Percentiles rank a stretch among this genome's conserved stretches.
phyloP scores from a whole-genome alignment of 2,329 filamentous ascomycete genomes.

The Stylonectria norvegica region DNA sequence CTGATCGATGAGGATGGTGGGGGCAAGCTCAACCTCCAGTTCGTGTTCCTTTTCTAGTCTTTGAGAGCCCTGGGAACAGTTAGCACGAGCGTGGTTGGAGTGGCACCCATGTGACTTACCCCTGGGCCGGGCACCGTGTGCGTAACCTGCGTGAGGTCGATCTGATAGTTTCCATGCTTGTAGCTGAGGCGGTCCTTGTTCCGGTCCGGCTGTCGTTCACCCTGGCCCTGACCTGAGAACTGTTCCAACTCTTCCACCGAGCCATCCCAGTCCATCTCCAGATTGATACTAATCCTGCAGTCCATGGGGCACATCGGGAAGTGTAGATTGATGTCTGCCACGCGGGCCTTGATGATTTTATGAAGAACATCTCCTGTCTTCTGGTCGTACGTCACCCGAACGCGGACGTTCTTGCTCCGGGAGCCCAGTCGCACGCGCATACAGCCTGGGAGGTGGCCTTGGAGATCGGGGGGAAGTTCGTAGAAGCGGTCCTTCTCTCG shows the following conservation, averaged over 20 bases:
- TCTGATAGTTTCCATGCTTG: conserved; percentile 78
- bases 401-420: conserved; percentile 44
- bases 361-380: conserved; percentile 66
- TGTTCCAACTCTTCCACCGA: conserved; percentile 55
- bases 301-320: conserved; percentile 77
- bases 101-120: conserved; percentile 29
- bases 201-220: conserved; percentile 54
- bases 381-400: conserved; percentile 72
- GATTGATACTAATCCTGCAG: conserved; percentile 88
- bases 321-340: conserved; percentile 83
- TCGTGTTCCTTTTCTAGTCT: conserved; percentile 67
- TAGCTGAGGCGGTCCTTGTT: conserved; percentile 92
- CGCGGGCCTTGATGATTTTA: conserved; percentile 87
- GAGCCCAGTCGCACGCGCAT: conserved; percentile 55
- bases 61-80: conserved; percentile 33
- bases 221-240: conserved; percentile 32
- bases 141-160: conserved; percentile 90
- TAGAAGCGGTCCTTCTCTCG: conserved; percentile 82
- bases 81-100: conserved; percentile 2
- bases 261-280: conserved; percentile 86
- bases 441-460: conserved; percentile 60
- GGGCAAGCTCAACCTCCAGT: conserved; percentile 73
- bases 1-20: conserved; percentile 61
- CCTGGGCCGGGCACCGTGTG: conserved; percentile 37
- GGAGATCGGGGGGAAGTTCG: conserved; percentile 61